A percentile compares a stretch with the other conserved stretches of the same genome.
phyloP scores from a whole-genome alignment of 345 rosid genomes.

The Salix caprea region DNA sequence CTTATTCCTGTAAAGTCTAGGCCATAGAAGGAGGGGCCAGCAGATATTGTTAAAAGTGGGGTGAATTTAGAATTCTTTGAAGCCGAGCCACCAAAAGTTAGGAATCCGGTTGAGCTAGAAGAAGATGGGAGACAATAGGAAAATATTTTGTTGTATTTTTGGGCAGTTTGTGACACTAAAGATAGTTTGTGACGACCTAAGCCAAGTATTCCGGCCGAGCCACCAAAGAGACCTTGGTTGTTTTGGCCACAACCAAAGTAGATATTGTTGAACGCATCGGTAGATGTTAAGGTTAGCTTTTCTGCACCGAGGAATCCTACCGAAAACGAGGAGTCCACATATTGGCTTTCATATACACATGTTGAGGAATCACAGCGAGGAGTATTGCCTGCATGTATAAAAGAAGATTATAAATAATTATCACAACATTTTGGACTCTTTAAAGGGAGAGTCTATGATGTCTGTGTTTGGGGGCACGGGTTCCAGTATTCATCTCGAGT shows the following conservation, averaged over 20 bases:
- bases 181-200: slow-evolving; percentile 74
- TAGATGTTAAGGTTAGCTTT: slow-evolving; percentile 45
- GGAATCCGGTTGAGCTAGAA: slow-evolving; percentile 58
- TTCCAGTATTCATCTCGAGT: too few relatives aligned
- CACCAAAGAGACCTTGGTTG: slow-evolving; percentile 66
- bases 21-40: slow-evolving; percentile 53
- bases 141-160: slow-evolving; percentile 56
- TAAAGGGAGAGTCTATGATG: too few relatives aligned
- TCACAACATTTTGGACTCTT: too few relatives aligned
- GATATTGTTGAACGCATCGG: slow-evolving; percentile 41
- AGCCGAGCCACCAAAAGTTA: slow-evolving; percentile 41
- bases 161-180: slow-evolving; percentile 57
- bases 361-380: slow-evolving; percentile 48
- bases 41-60: slow-evolving; percentile 38
- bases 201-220: slow-evolving; percentile 75
- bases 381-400: slow-evolving; percentile 31
- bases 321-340: slow-evolving; percentile 74
- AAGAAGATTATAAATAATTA: too few relatives aligned
- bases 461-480: too few relatives aligned
- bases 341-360: slow-evolving; percentile 70
- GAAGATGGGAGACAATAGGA: slow-evolving; percentile 87
- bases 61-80: slow-evolving; percentile 53
- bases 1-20: slow-evolving; percentile 49
- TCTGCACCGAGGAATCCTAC: slow-evolving; percentile 61
- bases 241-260: slow-evolving; percentile 80